Conservation (phyloP, 1,139 yeast genomes). For the Zygosaccharomyces sapae region DNA sequence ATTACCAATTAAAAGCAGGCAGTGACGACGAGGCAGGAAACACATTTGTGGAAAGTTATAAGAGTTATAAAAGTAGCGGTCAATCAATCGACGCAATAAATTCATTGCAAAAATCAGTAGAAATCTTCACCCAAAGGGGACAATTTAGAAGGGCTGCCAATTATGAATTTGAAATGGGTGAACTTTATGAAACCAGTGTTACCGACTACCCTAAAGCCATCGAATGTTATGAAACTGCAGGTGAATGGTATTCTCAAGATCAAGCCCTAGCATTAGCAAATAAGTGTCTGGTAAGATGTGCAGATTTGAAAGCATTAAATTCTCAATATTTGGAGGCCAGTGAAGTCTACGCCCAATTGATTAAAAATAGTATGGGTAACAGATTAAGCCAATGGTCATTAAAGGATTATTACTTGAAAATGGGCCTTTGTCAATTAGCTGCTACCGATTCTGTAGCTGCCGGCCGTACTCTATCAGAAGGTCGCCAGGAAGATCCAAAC, state of each 20-base stretch:
- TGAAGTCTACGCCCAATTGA: constrained; percentile 69
- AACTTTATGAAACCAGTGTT: constrained; percentile 70
- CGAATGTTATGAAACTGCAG: constrained; percentile 83
- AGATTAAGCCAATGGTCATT: constrained; percentile 82
- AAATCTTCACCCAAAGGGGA: constrained; percentile 80
- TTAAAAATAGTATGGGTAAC: constrained; percentile 70
- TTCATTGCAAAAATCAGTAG: constrained; percentile 71
- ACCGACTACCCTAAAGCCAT: constrained; percentile 67
- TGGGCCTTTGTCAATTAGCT: constrained; percentile 77
- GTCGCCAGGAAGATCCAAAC: constrained; percentile 66
- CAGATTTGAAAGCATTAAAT: constrained; percentile 77
- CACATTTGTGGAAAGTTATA: constrained; percentile 85
- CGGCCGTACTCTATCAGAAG: constrained; percentile 61
- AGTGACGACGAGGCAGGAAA: constrained; percentile 91
- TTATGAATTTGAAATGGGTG: constrained; percentile 86
- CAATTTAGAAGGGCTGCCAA: constrained; percentile 96
- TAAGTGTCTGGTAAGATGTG: constrained; percentile 84
- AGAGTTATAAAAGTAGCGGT: constrained; percentile 68
- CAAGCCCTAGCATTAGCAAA: constrained; percentile 88
- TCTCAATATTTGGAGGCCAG: constrained; percentile 73
- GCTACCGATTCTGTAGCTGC: constrained; percentile 85
- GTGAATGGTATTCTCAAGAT: constrained; percentile 92
- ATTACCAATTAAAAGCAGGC: constrained; percentile 66
- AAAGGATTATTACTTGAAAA: constrained; percentile 85
- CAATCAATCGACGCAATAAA: constrained; percentile 76